phyloP scores from a whole-genome alignment of 208 protist species.

The Tritrichomonas foetus region DNA sequence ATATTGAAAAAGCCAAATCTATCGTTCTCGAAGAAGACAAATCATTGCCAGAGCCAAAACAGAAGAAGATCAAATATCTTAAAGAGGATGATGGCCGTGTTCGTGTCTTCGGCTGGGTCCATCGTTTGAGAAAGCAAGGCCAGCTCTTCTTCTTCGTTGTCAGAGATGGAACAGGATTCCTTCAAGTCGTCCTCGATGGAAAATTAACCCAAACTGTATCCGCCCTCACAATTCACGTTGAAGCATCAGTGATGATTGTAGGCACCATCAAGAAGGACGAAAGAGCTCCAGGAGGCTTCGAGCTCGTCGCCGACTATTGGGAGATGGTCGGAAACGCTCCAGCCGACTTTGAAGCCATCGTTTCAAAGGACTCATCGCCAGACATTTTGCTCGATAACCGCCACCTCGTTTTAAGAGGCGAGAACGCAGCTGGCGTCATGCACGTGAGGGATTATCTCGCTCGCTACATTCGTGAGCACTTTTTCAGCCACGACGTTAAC shows the following conservation, averaged over 20 bases:
- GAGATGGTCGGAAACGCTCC: constrained; percentile 61
- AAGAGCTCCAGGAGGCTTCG: constrained; percentile 60
- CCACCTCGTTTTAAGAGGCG: constrained; percentile 83
- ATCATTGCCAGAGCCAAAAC: neutral
- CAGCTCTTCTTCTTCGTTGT: constrained; percentile 87
- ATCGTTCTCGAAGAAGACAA: neutral
- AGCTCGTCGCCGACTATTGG: constrained; percentile 67
- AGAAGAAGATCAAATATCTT: constrained; percentile 3
- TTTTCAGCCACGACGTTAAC: constrained; percentile 71
- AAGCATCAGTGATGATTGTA: constrained; percentile 72
- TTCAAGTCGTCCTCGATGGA: constrained; percentile 81
- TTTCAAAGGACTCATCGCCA: constrained; percentile 72
- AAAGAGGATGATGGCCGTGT: constrained; percentile 57
- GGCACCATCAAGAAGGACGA: constrained; percentile 56
- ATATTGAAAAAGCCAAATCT: neutral
- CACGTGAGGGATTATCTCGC: constrained; percentile 72
- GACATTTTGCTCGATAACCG: constrained; percentile 82
- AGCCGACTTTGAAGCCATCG: constrained; percentile 60
- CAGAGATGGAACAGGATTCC: constrained; percentile 83
- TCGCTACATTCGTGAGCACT: constrained; percentile 85
- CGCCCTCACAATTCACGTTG: constrained; percentile 67
- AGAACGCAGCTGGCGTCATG: constrained; percentile 63
- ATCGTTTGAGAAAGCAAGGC: constrained; percentile 78
- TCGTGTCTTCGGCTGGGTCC: constrained; percentile 83
- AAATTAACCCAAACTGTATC: constrained; percentile 56